Base-by-base conservation (phyloP, 768 basidiomycete species). In the Auricularia sp. region DNA sequence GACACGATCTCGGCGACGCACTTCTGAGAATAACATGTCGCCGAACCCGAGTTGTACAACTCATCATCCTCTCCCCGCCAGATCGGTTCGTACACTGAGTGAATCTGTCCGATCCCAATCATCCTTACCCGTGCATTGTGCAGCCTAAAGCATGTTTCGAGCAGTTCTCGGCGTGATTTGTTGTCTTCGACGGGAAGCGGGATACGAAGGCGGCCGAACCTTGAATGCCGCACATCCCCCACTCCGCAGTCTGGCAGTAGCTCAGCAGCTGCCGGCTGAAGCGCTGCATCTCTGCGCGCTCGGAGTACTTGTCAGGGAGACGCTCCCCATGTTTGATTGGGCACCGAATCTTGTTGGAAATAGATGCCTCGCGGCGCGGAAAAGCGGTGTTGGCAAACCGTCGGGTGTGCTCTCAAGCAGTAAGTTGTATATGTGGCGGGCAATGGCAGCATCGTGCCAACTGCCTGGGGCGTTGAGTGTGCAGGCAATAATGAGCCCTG, bases 221-320 rank as follows among this genome's bases (percentile, higher is more conserved):
- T 66, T 81, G 80, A 4, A 83, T 62, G 6, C 70, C 65, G 1
- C 72, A 71, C 74, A 78, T 82, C 0, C 81, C 81, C 83, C 81
- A 84, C 67, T 84, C 80, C 12, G 80, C 80, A 0, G 81, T 78
- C 68, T 84, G 81, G 2, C 76, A 67, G 65, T 71, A 81, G 2
- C 78, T 80, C 0, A 83, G 69, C 0, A 83, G 73, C 65, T 83
- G 69, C 0, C 70, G 62, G 68, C 82, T 72, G 63, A 74, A 76
- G 1, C 53, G 68, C 36, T 77, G 59, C 0, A 66, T 14, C 35
- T 71, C 66, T 3, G 69, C 67, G 10, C 71, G 69, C 23, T 74
- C 70, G 5, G 63, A 56, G 8, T 42, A 36, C 36, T 68, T 61
- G 0, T 56, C 64, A 10, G 67, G 66, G 12, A 73, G 51, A 0